Base-by-base conservation (phyloP, 495 filamentous ascomycete genomes). In the Hyaloscypha finlandica region DNA sequence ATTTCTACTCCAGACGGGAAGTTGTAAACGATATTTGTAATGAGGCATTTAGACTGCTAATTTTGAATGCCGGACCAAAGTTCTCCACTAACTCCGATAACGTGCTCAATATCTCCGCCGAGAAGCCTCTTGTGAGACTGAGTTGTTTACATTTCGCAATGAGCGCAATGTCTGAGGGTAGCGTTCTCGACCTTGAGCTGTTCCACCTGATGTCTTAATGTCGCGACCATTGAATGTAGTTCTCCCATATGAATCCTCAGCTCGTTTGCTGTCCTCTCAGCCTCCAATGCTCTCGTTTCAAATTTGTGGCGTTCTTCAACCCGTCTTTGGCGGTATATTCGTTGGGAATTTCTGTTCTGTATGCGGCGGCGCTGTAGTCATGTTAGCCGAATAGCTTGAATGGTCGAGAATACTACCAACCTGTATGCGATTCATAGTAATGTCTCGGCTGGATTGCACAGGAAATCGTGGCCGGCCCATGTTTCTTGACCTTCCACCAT, bases 261-360 rank as follows among this genome's bases (percentile, higher is more conserved):
- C 11, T 59, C 25, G 6, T 22, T n/a, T 6, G 63, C 37, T 14
- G 19, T 48, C 20, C 30, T 32, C 53, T 67, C 64, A 12, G 64
- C 64, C 14, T 16, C 59, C 0, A 61, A 37, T 2, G 64, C 64
- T 56, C 64, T 61, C 3, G 31, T 51, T 39, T 67, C 64, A 42
- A 61, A 67, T 3, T 33, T 39, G 1, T 60, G 39, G 25, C 58
- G 54, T 39, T 67, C 58, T 29, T 67, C 64, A 25, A 67, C 53
- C 35, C 57, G 42, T 53, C 58, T 32, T 25, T 61, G 64, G 16
- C 58, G 42, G 25, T 67, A 67, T 22, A 67, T 61, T 20, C 64
- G 58, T 37, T 67, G 64, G 4, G 64, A 67, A 31, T 67, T 67
- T 45, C 64, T 67, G 57, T 67, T 67, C 32, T 67, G 64, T 12